Conservation (phyloP, 2,329 filamentous ascomycete genomes). For the Xylariales sp. region DNA sequence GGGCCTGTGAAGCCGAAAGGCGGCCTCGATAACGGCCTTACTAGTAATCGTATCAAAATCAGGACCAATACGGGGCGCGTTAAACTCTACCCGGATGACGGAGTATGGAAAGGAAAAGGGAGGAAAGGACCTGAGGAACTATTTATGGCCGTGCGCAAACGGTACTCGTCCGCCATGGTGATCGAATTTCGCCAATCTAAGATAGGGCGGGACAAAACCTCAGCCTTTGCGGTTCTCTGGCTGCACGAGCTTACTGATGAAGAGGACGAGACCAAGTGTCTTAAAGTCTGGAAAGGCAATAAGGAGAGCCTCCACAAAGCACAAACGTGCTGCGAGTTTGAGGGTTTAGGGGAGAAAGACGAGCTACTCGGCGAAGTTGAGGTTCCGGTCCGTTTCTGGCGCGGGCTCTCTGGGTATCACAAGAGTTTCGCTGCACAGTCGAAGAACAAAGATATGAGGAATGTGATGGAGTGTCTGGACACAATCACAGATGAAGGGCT, state of each 20-base stretch:
- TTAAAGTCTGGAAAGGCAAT: conserved; percentile 76
- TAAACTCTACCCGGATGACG: conserved; percentile 67
- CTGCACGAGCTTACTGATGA: conserved; percentile 77
- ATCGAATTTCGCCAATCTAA: conserved; percentile 70
- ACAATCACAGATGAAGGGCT: conserved; percentile 68
- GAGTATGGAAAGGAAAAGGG: conserved; percentile 64
- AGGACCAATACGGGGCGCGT: conserved; percentile 66
- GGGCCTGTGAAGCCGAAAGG: conserved; percentile 59
- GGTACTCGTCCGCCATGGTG: conserved; percentile 68
- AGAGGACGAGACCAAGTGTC: conserved; percentile 66
- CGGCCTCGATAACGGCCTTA: conserved; percentile 61
- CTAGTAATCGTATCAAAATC: conserved; percentile 67
- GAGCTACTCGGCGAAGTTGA: conserved; percentile 67
- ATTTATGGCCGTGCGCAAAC: conserved; percentile 68
- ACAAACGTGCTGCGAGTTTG: conserved; percentile 51
- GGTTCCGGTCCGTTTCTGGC: conserved; percentile 69
- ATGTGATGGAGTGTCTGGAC: conserved; percentile 74
- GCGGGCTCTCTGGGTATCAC: conserved; percentile 70
- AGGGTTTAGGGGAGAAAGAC: conserved; percentile 64
- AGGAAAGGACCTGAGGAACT: conserved; percentile 54
- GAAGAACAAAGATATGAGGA: conserved; percentile 63
- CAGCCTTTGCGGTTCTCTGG: conserved; percentile 75
- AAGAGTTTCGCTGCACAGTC: conserved; percentile 61
- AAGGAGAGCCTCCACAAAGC: conserved; percentile 58
- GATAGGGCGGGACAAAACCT: conserved; percentile 63